phyloP scores from a whole-genome alignment of 345 rosid species.

The Physaria fendleri region DNA sequence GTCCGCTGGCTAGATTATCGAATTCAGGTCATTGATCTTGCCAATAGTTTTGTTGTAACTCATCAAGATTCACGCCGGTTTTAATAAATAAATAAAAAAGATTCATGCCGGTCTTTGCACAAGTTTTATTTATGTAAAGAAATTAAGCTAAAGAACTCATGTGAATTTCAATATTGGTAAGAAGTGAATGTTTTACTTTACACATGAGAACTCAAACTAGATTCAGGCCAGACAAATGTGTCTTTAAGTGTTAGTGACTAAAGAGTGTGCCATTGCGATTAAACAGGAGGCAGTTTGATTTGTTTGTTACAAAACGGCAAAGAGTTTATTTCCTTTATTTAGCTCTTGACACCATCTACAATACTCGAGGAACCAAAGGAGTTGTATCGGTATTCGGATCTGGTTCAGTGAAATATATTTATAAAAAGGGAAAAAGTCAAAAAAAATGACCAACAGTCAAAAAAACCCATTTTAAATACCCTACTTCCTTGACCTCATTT shows the following conservation, averaged over 20 bases:
- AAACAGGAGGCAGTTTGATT: slow-evolving; percentile 12
- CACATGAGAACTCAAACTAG: too few relatives aligned
- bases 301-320: background rate
- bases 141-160: background rate
- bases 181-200: background rate
- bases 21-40: background rate
- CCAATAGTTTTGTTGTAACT: background rate
- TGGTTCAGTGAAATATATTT: too few relatives aligned
- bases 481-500: too few relatives aligned
- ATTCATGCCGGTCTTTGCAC: background rate
- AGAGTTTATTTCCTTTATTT: background rate
- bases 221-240: too few relatives aligned
- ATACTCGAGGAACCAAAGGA: too few relatives aligned
- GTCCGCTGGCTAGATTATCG: background rate
- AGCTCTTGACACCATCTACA: background rate
- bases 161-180: background rate
- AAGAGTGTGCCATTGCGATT: too few relatives aligned
- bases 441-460: too few relatives aligned
- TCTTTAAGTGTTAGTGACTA: too few relatives aligned
- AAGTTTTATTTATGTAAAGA: background rate
- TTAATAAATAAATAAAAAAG: too few relatives aligned
- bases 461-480: too few relatives aligned
- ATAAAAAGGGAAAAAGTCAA: too few relatives aligned
- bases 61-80: background rate
- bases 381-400: too few relatives aligned